Conservation (phyloP, 2,329 filamentous ascomycete genomes). For the Penicillium psychrosexuale region DNA sequence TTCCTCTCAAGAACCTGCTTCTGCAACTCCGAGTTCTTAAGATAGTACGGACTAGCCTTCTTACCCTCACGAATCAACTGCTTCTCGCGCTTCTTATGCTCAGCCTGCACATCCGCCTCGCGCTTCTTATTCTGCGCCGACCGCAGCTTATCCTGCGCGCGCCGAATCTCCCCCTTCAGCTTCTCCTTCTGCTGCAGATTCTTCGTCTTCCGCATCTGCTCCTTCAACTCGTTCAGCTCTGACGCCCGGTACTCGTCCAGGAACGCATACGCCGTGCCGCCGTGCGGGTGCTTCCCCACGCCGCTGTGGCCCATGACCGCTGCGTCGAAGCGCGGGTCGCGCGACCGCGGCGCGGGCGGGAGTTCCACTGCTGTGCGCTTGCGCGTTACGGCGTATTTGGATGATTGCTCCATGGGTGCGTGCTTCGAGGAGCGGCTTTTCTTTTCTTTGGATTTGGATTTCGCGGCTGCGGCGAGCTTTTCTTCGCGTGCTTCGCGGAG, state of each 20-base stretch:
- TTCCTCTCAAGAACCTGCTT: constrained; percentile 75
- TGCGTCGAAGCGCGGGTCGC: constrained; percentile 87
- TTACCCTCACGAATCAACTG: constrained; percentile 83
- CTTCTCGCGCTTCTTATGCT: constrained; percentile 80
- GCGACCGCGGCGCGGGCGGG: constrained; percentile 56
- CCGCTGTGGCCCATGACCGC: constrained; percentile 44
- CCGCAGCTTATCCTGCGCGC: constrained; percentile 75
- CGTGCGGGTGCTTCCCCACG: constrained; percentile 33
- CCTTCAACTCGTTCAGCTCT: constrained; percentile 75
- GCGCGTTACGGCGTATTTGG: constrained; percentile 78
- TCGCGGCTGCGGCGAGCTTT: background rate
- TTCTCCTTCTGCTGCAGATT: constrained; percentile 63
- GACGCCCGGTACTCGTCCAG: constrained; percentile 77
- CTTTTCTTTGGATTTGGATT: constrained; percentile 32
- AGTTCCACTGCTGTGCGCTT: constrained; percentile 68
- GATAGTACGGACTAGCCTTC: constrained; percentile 72
- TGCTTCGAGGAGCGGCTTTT: constrained; percentile 70
- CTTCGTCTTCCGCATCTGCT: constrained; percentile 65
- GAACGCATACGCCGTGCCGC: constrained; percentile 77
- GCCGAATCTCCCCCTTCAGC: constrained; percentile 69
- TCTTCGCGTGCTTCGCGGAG: constrained; percentile 44
- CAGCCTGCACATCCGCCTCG: constrained; percentile 65
- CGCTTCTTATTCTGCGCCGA: constrained; percentile 67
- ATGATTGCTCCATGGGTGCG: constrained; percentile 77
- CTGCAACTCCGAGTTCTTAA: constrained; percentile 92